Base-by-base conservation (phyloP, 306 rosid genomes). In the Inga laurina region DNA sequence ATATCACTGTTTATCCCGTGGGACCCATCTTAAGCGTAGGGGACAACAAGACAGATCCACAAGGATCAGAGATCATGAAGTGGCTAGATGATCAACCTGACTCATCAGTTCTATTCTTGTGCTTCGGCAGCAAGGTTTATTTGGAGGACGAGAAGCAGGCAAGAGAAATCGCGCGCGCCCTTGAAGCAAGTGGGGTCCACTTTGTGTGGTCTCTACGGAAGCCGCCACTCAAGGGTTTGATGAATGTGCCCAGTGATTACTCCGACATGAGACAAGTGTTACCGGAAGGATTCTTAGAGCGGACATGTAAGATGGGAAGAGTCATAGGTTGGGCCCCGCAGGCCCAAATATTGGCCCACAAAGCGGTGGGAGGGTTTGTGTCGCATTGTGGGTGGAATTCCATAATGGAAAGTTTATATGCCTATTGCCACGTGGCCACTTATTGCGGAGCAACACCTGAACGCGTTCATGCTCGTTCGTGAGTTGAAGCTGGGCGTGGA, bases 101-200 rank as follows among this genome's bases (percentile, higher is more conserved):
- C 7, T 22, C 56, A 8, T 91, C 94, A 2, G 94, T 91, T 8
- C 52, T 89, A 39, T 89, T 84, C 83, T 39, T 91, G 34, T 75
- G 79, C 68, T 75, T 75, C 6, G 79, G 79, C n/a, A 75, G 79
- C 16, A 11, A 0, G 52, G 79, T 51, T 27, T 4, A 16, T 21
- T 75, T 75, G 1, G 35, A 13, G 0, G 52, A 56, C n/a, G 69
- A 10, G 15, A 48, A 56, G 39, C 79, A 75, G 22, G 79, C 39
- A 21, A 75, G 7, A 9, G 79, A 75, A 71, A 71, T 44, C 2
- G 75, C 75, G 5, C 10, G 19, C 3, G 75, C 75, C n/a, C 75
- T 71, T 0, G 75, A 71, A 49, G 22, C 13, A 1, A 22, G 35
- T 22, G 75, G 75, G 7, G 34, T 43, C 49, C 75, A 49, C 32